phyloP scores from a whole-genome alignment of 768 basidiomycete species.

The Leucogyrophana mollusca region DNA sequence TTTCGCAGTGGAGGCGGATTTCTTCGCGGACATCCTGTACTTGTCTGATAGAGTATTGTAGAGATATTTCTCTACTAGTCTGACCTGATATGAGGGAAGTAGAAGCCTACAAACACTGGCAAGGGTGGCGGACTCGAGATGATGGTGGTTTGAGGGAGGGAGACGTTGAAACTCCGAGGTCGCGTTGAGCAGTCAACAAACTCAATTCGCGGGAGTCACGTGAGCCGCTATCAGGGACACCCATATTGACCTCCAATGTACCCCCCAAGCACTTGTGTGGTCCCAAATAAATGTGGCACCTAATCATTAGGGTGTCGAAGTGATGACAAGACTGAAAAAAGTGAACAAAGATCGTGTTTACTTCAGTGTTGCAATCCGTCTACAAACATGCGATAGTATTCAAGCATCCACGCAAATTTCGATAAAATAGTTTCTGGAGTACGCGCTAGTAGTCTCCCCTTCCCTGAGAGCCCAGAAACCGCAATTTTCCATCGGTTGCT shows the following conservation, averaged over 20 bases:
- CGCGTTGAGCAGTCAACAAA: conserved; percentile 39
- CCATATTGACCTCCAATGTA: conserved; percentile 12
- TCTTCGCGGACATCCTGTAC: conserved; percentile 38
- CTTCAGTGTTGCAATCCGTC: not conserved
- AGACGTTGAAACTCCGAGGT: conserved; percentile 40
- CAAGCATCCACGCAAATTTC: conserved; percentile 2
- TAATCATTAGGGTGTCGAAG: not conserved
- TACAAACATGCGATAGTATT: not conserved
- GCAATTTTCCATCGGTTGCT: conserved; percentile 27
- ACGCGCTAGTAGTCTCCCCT: conserved; percentile 13
- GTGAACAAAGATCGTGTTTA: conserved; percentile 13
- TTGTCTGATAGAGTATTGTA: conserved; percentile 10
- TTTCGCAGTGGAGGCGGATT: conserved; percentile 45
- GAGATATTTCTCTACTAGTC: conserved; percentile 15
- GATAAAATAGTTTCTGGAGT: conserved; percentile 2
- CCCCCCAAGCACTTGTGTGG: conserved; percentile 14
- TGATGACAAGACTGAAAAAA: conserved; percentile 14
- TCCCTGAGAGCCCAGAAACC: conserved; percentile 14
- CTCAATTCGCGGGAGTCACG: conserved; percentile 38
- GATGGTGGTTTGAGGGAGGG: conserved; percentile 48
- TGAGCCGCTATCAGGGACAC: conserved; percentile 33
- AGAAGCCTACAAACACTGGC: conserved; percentile 11
- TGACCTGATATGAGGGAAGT: conserved; percentile 12
- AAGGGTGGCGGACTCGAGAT: conserved; percentile 32
- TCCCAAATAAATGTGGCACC: conserved; percentile 14